phyloP scores from a whole-genome alignment of 106 monocot species.

The Vanilla planifolia region DNA sequence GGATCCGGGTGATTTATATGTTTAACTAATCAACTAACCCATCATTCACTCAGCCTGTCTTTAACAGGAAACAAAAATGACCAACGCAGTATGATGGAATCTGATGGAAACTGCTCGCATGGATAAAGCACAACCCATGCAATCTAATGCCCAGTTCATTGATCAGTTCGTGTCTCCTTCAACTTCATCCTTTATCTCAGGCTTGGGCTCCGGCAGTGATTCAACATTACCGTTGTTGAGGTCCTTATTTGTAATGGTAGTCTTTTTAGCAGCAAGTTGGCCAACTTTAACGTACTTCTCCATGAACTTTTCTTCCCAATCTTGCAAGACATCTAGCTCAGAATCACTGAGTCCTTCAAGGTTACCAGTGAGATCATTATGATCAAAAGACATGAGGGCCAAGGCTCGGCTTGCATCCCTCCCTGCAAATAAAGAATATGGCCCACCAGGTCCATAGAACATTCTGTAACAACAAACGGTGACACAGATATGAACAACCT shows the following conservation, averaged over 20 bases:
- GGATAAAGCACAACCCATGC: too few species aligned
- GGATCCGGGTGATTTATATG: too few species aligned
- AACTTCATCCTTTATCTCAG: not conserved
- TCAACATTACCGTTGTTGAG: constrained; percentile 4
- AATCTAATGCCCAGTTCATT: not conserved
- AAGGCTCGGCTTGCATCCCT: constrained; percentile 75
- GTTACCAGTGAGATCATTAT: constrained; percentile 54
- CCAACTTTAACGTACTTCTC: constrained; percentile 82
- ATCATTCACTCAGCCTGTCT: too few species aligned
- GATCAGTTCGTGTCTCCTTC: not conserved
- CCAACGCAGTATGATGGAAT: too few species aligned
- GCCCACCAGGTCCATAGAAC: constrained; percentile 82
- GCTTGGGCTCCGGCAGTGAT: not conserved
- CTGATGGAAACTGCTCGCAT: too few species aligned
- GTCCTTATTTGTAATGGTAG: not conserved
- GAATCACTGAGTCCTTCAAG: constrained; percentile 55
- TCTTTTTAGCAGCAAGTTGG: constrained; percentile 32
- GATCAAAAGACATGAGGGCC: constrained; percentile 82
- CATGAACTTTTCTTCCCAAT: constrained; percentile 86
- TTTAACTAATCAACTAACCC: too few species aligned
- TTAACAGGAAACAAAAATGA: too few species aligned
- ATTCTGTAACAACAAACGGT: constrained; percentile 49
- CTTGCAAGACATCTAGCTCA: constrained; percentile 62
- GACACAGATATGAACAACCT: too few species aligned
- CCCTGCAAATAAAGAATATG: constrained; percentile 86